Conservation (phyloP, 2,329 filamentous ascomycete genomes). For the Plectosphaerella cucumerina region DNA sequence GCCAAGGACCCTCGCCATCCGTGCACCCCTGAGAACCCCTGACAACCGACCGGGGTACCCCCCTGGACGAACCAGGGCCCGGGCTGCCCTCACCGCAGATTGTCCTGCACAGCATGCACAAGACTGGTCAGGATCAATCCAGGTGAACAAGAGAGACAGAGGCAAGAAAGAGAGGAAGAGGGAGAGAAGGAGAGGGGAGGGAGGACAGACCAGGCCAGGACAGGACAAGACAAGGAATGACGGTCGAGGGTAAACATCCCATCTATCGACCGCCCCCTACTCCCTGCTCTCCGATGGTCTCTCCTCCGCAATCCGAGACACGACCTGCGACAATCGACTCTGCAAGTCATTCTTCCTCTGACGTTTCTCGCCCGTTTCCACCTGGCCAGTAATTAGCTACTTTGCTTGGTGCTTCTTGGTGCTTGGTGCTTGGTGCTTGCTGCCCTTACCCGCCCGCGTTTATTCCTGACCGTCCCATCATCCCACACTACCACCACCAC, state of each 20-base stretch:
- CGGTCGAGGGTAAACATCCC: not conserved
- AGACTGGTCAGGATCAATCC: not conserved
- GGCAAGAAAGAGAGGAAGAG: not conserved
- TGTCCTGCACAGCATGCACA: not conserved
- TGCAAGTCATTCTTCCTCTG: constrained; percentile 3
- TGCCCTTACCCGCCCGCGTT: no score
- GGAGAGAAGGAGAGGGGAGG: not conserved
- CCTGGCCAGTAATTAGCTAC: not conserved
- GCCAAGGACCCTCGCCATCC: not conserved
- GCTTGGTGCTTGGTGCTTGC: no score
- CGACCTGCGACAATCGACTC: constrained; percentile 3
- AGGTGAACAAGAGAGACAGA: not conserved
- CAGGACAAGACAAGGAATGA: not conserved
- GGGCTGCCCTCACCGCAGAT: not conserved
- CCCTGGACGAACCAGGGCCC: no score
- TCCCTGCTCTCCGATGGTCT: constrained; percentile 1
- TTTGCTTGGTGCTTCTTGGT: no score
- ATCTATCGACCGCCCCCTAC: not conserved
- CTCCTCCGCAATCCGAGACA: constrained; percentile 2
- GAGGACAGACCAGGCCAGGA: not conserved
- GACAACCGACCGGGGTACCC: not conserved
- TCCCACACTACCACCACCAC: no score
- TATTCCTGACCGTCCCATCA: no score
- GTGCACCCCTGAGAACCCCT: not conserved
- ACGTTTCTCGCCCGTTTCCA: constrained; percentile 1